Evolutionary conservation across 129 eudicot species (phyloP).

Genomic region (Mikania micrantha): DNA sequence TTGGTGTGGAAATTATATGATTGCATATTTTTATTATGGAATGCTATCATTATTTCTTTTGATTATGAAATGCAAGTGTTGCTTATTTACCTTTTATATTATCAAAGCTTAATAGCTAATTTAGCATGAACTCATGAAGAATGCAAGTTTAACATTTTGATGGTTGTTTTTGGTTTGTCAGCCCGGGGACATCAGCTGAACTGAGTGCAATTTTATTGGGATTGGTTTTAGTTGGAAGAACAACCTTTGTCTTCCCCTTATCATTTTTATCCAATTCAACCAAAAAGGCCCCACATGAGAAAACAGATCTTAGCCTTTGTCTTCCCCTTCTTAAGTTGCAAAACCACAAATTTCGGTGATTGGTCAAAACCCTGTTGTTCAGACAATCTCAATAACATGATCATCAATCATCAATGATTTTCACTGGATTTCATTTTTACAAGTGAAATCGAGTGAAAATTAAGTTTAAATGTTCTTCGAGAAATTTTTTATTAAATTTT

Average conservation of each 20-base stretch:
- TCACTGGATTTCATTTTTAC: too few species aligned
- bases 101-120: not conserved
- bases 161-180: conserved; percentile 23
- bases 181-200: conserved; percentile 50
- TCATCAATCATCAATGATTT: too few species aligned
- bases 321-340: not conserved
- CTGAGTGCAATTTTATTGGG: conserved; percentile 52
- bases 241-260: conserved; percentile 65
- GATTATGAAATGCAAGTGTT: not conserved
- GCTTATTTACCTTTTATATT: not conserved
- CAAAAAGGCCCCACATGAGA: conserved; percentile 36
- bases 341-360: not conserved
- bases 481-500: too few species aligned
- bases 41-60: not conserved
- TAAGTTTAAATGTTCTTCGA: too few species aligned
- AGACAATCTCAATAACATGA: too few species aligned
- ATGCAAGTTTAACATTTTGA: conserved; percentile 12
- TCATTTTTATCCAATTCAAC: conserved; percentile 55
- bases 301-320: conserved; percentile 30
- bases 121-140: too few species aligned
- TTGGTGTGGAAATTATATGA: not conserved
- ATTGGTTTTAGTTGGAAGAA: conserved; percentile 54
- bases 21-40: not conserved
- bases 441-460: too few species aligned
- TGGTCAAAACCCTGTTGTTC: not conserved